Conservation (phyloP, 257 asterid genomes). For the Penstemon davidsonii region DNA sequence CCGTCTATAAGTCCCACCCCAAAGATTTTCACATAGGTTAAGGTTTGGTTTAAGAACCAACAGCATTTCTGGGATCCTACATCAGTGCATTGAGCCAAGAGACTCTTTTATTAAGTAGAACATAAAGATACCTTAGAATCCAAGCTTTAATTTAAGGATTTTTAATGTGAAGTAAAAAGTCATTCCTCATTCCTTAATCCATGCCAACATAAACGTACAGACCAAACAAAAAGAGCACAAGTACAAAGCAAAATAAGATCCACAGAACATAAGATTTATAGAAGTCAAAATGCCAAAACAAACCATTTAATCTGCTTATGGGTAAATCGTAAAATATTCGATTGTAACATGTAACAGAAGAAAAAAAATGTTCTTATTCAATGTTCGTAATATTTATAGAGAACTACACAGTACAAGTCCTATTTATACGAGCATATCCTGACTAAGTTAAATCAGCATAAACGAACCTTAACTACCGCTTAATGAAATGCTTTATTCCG, state of each 20-base stretch:
- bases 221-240: conserved; percentile 33
- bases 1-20: no score
- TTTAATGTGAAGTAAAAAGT: conserved; percentile 20
- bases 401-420: background rate
- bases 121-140: conserved; percentile 32
- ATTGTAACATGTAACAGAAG: conserved; percentile 10
- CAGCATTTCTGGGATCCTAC: conserved; percentile 34
- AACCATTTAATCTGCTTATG: background rate
- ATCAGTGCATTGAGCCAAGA: conserved; percentile 44
- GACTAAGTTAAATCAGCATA: conserved; percentile 4
- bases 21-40: no score
- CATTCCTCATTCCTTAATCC: conserved; percentile 31
- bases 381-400: background rate
- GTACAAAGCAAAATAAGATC: background rate
- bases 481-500: background rate
- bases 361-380: background rate
- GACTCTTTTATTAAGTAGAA: conserved; percentile 25
- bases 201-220: conserved; percentile 34
- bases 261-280: background rate
- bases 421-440: background rate
- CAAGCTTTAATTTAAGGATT: conserved; percentile 28
- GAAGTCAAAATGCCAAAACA: background rate
- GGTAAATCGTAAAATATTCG: background rate
- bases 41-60: background rate
- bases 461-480: conserved; percentile 1